Base-by-base conservation (phyloP, 192 early-diverging fungal genomes). In the Paraglomus brasilianum region DNA sequence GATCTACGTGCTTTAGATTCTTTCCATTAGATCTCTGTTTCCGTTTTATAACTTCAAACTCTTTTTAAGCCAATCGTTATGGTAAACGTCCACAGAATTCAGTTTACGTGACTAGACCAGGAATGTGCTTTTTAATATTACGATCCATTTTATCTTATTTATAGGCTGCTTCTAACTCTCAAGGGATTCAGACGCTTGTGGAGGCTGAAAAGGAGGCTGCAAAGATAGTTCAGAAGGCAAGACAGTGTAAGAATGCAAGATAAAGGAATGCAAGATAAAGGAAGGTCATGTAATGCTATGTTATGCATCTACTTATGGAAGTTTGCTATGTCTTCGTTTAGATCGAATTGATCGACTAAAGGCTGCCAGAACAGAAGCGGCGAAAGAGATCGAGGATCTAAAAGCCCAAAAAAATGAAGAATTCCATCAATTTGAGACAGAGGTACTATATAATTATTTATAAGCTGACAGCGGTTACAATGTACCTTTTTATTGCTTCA, bases 141-240 rank as follows among this genome's bases (percentile, higher is more conserved):
- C 19, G 15, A 41, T 61, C 9, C 21, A n/a, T 58, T 4, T 19
- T 1, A n/a, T n/a, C n/a, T n/a, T n/a, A n/a, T 5, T 0, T 21
- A 63, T 70, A 81, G 79, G 74, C 79, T 36, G 77, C 82, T 47
- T 86, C 88, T 69, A 93, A 81, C 81, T 89, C 90, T 17, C 90
- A 94, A 80, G 94, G 94, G 51, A 97, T 98, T 73, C 89, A 94
- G 74, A 96, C 94, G 45, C 89, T 99, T 45, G 85, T 99, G 65
- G 95, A 99, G 69, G 97, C 97, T 62, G 97, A 99, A 81, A 94
- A 93, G 79, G 95, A 95, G 72, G 95, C 95, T 36, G 86, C 92
- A 66, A 91, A 88, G 78, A 95, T 96, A 73, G 95, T 98, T 57
- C 83, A 90, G 40, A 93, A 94, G 70, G 92, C 97, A 1, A 86